Base-by-base conservation (phyloP, 768 basidiomycete genomes). In the Leccinellum albellum region DNA sequence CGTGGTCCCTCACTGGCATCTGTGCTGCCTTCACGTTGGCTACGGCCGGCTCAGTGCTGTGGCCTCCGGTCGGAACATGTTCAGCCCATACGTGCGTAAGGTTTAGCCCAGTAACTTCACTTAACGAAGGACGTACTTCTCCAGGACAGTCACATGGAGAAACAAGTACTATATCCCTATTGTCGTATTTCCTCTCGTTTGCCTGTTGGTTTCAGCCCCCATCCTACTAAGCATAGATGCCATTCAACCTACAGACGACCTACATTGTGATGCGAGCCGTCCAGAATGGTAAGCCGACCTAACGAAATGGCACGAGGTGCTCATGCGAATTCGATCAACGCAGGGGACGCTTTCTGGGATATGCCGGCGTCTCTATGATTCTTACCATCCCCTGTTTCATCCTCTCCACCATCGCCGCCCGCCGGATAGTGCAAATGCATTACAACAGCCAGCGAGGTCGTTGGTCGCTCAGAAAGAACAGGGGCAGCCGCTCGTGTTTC, bases 341-440 rank as follows among this genome's bases (percentile, higher is more conserved):
- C 53, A 88, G 87, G 87, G 76, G 82, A 29, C 82, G 86, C 46
- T 78, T 87, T 54, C 61, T 85, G n/a, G 80, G 82, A 37, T 87
- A 86, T 61, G 80, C 85, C 13, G 87, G 85, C 7, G 64, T 78
- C 7, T 78, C 85, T 0, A 74, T 85, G 55, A 53, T 82, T 44
- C 66, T 82, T 10, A 71, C 77, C 3, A 66, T 85, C 15, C 86
- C 86, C 3, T 80, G 79, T 48, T 67, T 84, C 40, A 70, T 77
- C 58, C 66, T 85, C 13, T 82, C 84, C 4, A 60, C 53, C 55
- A 28, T 33, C 17, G 58, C 71, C 3, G 62, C 62, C 6, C 48
- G 45, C 46, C 51, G 57, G 50, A 31, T 64, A 32, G 37, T 64
- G 56, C 54, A 50, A 60, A 23, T 68, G 59, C 51, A 74, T 66